These are phyloP conservation scores for Aspergillus terreus DNA, from an alignment of 2,329 filamentous ascomycete genomes.

Conservation along the genomic window DNA sequence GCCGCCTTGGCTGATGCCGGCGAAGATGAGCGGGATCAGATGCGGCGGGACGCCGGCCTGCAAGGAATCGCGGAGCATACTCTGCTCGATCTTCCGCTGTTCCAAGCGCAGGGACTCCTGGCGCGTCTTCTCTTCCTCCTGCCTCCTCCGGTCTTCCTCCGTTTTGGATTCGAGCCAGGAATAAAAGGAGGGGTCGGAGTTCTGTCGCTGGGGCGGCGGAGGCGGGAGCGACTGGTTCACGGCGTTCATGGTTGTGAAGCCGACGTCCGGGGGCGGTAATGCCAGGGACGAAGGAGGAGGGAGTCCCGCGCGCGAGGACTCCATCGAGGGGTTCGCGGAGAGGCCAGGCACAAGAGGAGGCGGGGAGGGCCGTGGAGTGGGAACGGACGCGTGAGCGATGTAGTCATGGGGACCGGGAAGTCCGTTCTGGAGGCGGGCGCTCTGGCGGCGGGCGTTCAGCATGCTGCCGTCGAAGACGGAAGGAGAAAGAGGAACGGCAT, in stretches of 20 bases:
- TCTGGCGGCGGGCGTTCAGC: not conserved
- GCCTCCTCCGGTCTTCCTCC: slow-evolving; percentile 62
- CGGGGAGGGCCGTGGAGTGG: slow-evolving; percentile 35
- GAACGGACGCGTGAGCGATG: slow-evolving; percentile 40
- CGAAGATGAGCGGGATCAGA: slow-evolving; percentile 72
- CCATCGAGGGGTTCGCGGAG: slow-evolving; percentile 55
- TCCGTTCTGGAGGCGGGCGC: slow-evolving; percentile 33
- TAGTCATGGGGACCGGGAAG: slow-evolving; percentile 49
- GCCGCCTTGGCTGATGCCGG: slow-evolving; percentile 63
- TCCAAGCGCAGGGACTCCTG: slow-evolving; percentile 66
- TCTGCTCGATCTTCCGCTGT: slow-evolving; percentile 68
- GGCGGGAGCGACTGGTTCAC: slow-evolving; percentile 56
- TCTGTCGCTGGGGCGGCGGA: slow-evolving; percentile 63
- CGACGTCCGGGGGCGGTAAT: slow-evolving; percentile 45
- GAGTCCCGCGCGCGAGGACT: slow-evolving; percentile 65
- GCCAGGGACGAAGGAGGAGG: slow-evolving; percentile 66
- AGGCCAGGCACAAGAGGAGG: slow-evolving; percentile 30
- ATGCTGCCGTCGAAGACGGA: not conserved
- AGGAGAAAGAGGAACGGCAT: not conserved
- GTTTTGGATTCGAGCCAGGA: slow-evolving; percentile 67
- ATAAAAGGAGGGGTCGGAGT: slow-evolving; percentile 66
- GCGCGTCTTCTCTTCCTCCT: slow-evolving; percentile 67
- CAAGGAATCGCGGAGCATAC: slow-evolving; percentile 67
- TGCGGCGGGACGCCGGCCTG: slow-evolving; percentile 68
- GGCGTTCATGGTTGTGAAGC: slow-evolving; percentile 29